phyloP scores from a whole-genome alignment of 2,329 filamentous ascomycete species.

The Colletotrichum tropicale region DNA sequence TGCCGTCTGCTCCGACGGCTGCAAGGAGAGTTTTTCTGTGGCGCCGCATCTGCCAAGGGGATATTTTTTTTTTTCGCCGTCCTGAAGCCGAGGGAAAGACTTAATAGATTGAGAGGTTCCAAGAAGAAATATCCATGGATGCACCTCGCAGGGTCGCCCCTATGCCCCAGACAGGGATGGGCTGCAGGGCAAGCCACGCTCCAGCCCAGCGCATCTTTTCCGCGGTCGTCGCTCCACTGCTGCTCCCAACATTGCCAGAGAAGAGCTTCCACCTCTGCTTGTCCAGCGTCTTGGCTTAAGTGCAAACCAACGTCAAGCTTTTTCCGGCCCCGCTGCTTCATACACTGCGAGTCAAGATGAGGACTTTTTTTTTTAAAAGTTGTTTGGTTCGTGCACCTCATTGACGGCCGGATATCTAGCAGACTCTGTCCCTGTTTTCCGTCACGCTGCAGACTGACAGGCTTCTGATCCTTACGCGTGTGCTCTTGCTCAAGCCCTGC shows the following conservation, averaged over 20 bases:
- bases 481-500: neutral
- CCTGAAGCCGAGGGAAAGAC: neutral
- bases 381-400: neutral
- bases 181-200: neutral
- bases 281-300: neutral
- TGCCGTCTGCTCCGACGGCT: neutral
- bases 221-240: neutral
- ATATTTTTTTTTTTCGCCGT: neutral
- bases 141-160: neutral
- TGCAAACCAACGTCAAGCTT: neutral
- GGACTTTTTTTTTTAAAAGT: neutral
- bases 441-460: neutral
- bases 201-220: neutral
- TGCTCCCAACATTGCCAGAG: neutral
- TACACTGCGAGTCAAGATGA: neutral
- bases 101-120: neutral
- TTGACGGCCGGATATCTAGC: neutral
- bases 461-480: neutral
- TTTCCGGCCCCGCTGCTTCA: neutral
- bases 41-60: neutral
- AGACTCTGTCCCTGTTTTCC: neutral
- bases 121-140: neutral
- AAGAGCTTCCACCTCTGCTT: neutral
- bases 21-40: neutral
- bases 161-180: neutral